These are phyloP conservation scores for Lasiosphaeriaceae sp. DNA, from an alignment of 495 filamentous ascomycete genomes.

Conservation along the genomic window DNA sequence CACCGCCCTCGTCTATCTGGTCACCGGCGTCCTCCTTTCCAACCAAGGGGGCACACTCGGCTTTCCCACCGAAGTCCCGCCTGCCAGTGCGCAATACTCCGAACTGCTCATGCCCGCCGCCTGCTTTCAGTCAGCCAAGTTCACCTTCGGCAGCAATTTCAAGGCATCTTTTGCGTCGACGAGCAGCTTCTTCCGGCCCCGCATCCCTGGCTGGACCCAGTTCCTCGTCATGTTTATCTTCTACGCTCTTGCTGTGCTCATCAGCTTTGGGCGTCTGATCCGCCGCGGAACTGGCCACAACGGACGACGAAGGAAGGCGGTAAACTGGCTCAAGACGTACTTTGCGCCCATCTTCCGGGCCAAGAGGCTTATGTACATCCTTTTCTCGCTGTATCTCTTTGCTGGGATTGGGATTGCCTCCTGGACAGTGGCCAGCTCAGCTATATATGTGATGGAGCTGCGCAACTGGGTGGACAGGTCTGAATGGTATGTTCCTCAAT, in stretches of 20 bases:
- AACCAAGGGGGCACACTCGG: slow-evolving; percentile 14
- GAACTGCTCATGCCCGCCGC: slow-evolving; percentile 27
- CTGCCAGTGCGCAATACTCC: slow-evolving; percentile 15
- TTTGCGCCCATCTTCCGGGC: neutral
- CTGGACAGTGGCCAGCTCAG: slow-evolving; percentile 17
- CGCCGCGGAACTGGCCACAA: slow-evolving; percentile 17
- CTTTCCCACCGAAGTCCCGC: slow-evolving; percentile 26
- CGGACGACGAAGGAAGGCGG: slow-evolving; percentile 12
- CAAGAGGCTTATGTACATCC: neutral
- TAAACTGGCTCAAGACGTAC: neutral
- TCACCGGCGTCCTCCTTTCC: slow-evolving; percentile 29
- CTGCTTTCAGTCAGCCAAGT: slow-evolving; percentile 23
- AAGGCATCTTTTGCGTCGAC: neutral
- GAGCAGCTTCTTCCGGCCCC: neutral
- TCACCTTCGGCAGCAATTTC: slow-evolving; percentile 5
- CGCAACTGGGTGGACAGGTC: slow-evolving; percentile 30
- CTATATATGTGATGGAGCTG: slow-evolving; percentile 24
- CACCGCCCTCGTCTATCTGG: slow-evolving; percentile 22
- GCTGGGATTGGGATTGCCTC: slow-evolving; percentile 20
- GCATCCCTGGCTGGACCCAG: slow-evolving; percentile 27
- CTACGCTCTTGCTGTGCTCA: slow-evolving; percentile 23
- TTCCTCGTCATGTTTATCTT: slow-evolving; percentile 28
- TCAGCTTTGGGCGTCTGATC: slow-evolving; percentile 22
- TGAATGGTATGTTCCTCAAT: slow-evolving; percentile 20
- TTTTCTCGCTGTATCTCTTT: slow-evolving; percentile 24